Evolutionary conservation across 2,329 filamentous ascomycete genomes (phyloP), one percentile per base, ranked within the genome.

Genomic region (Bipolaris oryzae): DNA sequence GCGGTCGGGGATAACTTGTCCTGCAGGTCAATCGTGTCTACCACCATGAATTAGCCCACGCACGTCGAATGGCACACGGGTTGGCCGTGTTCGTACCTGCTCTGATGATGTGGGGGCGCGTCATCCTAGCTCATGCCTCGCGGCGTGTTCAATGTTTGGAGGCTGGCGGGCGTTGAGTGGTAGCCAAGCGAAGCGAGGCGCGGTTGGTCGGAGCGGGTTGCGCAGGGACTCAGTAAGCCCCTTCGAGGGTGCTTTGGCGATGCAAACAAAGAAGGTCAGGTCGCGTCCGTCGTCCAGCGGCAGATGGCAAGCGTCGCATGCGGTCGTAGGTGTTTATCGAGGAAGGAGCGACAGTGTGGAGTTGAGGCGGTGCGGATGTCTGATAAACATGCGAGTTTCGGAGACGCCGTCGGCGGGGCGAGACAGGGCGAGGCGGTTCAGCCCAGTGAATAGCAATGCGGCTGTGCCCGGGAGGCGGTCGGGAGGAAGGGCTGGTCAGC

Each of bases 1-100:
- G 94, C 91, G 43, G 93, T 95, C 33, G 92, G 92, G 57, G 89
- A 83, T 71, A 88, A 82, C 72, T 87, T 90, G 78, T 92, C 87
- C 84, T 98, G 95, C 50, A 98, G 87, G 80, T 98, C 95, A 79
- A 97, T 90, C 61, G 94, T 96, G 81, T 98, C 94, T 96, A 78
- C 35, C 55, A 57, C 50, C 58, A 50, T 57, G 50, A 39, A 67
- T 75, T 66, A 75, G 68, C 61, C 58, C 48, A 53, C 57, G 55
- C 44, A 34, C n/a, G 11, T 28, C 41, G 50, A 25, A 43, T 15
- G 46, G 28, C 13, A 39, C 39, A 34, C 42, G 9, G 34, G 1
- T 9, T 43, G 18, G 3, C 5, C 10, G 3, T 18, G 16, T 46
- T 25, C 79, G 60, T 77, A 84, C 82, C 82, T 70, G 82, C 82